Percentiles rank a stretch among this genome's conserved stretches.
phyloP scores from a whole-genome alignment of 495 filamentous ascomycete genomes.

The Bathelium albidoporum region DNA sequence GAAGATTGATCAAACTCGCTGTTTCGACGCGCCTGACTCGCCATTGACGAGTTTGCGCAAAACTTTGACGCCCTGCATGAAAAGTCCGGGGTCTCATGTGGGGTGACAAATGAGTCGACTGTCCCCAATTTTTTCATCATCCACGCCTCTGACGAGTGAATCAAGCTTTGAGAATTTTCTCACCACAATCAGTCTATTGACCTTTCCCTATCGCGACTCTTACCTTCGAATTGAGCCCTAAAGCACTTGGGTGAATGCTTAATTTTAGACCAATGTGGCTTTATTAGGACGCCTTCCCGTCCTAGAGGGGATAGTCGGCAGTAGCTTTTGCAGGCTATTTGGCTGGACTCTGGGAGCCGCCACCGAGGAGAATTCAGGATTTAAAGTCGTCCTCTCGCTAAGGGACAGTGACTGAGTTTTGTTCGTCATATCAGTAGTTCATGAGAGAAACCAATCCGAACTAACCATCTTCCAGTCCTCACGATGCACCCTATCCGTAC shows the following conservation, averaged over 20 bases:
- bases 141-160: background rate
- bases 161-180: background rate
- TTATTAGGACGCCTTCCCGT: too few species aligned
- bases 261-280: too few species aligned
- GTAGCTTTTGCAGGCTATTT: too few species aligned
- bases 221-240: too few species aligned
- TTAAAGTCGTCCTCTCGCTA: too few species aligned
- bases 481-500: slow-evolving; percentile 8
- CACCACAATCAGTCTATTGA: too few species aligned
- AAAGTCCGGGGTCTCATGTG: background rate
- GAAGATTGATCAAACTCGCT: too few species aligned
- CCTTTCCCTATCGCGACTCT: too few species aligned
- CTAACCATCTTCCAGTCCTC: background rate
- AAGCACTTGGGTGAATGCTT: too few species aligned
- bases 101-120: background rate
- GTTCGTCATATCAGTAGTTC: background rate
- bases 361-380: too few species aligned
- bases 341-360: too few species aligned
- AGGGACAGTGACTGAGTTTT: background rate
- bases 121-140: background rate
- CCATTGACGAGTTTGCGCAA: background rate
- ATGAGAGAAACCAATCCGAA: background rate
- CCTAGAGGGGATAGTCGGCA: too few species aligned
- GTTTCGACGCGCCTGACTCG: background rate
- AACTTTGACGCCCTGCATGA: background rate